Base-by-base conservation (phyloP, 768 basidiomycete species). In the Coprinopsis sp. region DNA sequence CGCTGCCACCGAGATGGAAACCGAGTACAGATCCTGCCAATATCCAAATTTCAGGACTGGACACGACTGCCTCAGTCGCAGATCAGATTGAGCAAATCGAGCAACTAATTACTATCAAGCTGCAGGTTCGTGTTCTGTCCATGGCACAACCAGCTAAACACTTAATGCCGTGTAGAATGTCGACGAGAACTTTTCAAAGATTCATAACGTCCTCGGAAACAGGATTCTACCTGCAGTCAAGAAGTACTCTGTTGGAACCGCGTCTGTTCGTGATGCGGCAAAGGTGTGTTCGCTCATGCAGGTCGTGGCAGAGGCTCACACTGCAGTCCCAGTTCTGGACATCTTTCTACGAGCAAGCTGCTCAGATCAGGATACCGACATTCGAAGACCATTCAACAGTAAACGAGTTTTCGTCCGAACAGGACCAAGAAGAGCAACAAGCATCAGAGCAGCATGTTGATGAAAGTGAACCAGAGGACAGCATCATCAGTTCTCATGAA, bases 31-130 rank as follows among this genome's bases (percentile, higher is more conserved):
- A 90, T 61, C 82, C 87, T 14, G 56, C 73, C 1, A 72, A 74
- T 36, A 89, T 91, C 44, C 60, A 69, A 12, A 71, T 91, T 2
- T 82, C 87, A 6, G 88, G 89, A 0, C 70, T 91, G 29, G 85
- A 91, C 56, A 77, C 75, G 1, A 71, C 68, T 8, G 84, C 86
- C 19, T 73, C 86, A 18, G 69, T 81, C 21, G 76, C 76, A 49
- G 91, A 85, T 57, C 93, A 96, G 68, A 85, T 92, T 44, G 91
- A 95, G 58, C 90, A 94, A 65, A 91, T 96, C 48, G 94, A 98
- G 64, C 94, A 96, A 61, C 74, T 94, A 58, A 94, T 95, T 51
- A 93, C 94, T 7, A 76, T 93, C 43, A 86, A 92, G 54, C 72
- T 98, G 10, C 93, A 94, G 78, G 91, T 86, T 46, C 53, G 63